phyloP scores from a whole-genome alignment of 371 early-diverging fungal species.

The Haplosporangium sp. region DNA sequence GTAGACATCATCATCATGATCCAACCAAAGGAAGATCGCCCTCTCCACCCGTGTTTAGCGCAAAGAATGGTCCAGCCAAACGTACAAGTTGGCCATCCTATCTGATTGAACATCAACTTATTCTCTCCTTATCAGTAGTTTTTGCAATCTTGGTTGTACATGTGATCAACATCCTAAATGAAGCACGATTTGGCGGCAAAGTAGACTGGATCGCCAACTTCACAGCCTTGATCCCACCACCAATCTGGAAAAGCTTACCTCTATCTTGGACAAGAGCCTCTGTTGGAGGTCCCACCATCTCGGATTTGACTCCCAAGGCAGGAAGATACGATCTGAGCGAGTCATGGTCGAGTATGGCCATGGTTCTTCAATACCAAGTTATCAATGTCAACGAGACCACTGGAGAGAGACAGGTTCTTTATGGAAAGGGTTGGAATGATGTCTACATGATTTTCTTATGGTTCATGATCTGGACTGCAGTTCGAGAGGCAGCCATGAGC shows the following conservation, averaged over 20 bases:
- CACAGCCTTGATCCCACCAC: conserved; percentile 44
- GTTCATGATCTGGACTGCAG: conserved; percentile 75
- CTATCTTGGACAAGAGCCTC: conserved; percentile 26
- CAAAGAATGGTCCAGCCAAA: too few relatives aligned
- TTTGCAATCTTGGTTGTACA: conserved; percentile 27
- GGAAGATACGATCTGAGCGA: conserved; percentile 25
- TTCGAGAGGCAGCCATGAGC: conserved; percentile 73
- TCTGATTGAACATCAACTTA: conserved; percentile 46
- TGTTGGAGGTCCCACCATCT: conserved; percentile 20
- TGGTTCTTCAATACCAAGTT: conserved; percentile 39
- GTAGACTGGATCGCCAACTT: conserved; percentile 36
- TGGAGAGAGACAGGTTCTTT: conserved; percentile 46
- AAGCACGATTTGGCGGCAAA: conserved; percentile 21
- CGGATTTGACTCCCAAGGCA: conserved; percentile 17
- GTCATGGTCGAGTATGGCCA: conserved; percentile 32
- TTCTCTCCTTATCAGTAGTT: conserved; percentile 32
- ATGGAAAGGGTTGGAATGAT: conserved; percentile 65
- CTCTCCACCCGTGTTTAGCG: conserved; percentile 19
- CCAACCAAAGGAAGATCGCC: conserved; percentile 42
- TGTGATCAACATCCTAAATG: conserved; percentile 21
- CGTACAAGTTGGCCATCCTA: conserved; percentile 30
- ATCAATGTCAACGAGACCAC: conserved; percentile 28
- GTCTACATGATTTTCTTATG: conserved; percentile 75
- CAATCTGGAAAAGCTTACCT: conserved; percentile 36
- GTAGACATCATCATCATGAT: conserved; percentile 39